Evolutionary conservation across 2,329 filamentous ascomycete species (phyloP), one percentile per base, ranked within the genome.

Genomic region (Fusarium agapanthi): DNA sequence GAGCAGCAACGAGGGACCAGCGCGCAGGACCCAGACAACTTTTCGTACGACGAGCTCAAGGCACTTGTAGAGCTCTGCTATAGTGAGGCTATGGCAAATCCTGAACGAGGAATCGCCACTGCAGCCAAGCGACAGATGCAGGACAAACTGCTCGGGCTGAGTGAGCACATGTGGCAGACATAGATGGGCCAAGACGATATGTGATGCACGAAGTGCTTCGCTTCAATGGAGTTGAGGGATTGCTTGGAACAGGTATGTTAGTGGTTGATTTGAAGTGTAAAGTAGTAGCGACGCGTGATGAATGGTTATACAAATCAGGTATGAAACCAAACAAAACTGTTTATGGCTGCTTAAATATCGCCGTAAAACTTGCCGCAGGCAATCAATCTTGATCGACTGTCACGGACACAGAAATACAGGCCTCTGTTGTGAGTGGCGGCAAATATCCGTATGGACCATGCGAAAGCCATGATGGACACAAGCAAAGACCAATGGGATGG

Each of bases 131-230:
- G 92, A 78, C 87, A 88, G 78, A 87, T 94, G 87, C 91, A 89
- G 62, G 92, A 93, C 76, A 91, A 92, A 83, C 80, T 93, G 77
- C 81, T 93, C 67, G 88, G 88, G 75, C 83, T 95, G 75, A 92
- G 90, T 76, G 92, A 95, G 84, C 86, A 90, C 75, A 90, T 93
- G 88, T 93, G 90, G 90, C 88, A 91, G 81, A 86, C 74, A 37
- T 76, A 75, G 51, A 55, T 40, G 28, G 62, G 47, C 26, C 37
- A 48, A 50, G 40, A 44, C 28, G 38, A 37, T 47, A 16, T 30
- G 41, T 61, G 24, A 14, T 58, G 32, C 38, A 45, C 38, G 54
- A 57, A 53, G 45, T 55, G 50, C 26, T 56, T 30, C 28, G 57
- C 57, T 50, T 51, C 48, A 55, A 70, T 54, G 69, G 73, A 61